Evolutionary conservation across 208 protist genomes (phyloP).

Genomic region (Zelonia costaricensis): DNA sequence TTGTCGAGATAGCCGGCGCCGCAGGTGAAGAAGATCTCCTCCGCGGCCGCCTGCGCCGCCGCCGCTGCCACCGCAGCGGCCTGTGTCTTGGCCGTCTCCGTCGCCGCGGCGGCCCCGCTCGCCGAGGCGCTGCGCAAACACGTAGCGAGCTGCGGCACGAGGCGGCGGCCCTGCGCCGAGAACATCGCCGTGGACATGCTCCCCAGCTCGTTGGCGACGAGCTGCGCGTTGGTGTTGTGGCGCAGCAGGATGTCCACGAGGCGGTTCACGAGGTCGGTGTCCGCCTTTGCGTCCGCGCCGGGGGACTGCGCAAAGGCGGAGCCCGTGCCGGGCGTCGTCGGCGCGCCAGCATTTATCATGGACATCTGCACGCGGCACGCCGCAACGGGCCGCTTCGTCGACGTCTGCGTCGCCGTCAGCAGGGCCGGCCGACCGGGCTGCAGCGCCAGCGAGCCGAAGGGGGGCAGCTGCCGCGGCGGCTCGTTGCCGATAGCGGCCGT

Average conservation of each 20-base stretch:
- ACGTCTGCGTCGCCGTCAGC: constrained; percentile 44
- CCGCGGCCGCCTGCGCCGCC: not conserved
- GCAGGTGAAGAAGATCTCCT: constrained; percentile 67
- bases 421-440: constrained; percentile 25
- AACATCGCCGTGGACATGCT: constrained; percentile 22
- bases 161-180: constrained; percentile 43
- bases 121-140: constrained; percentile 39
- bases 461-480: constrained; percentile 42
- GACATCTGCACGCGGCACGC: constrained; percentile 45
- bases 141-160: constrained; percentile 56
- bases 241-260: constrained; percentile 73
- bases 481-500: constrained; percentile 51
- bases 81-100: constrained; percentile 3
- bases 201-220: constrained; percentile 48
- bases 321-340: not conserved
- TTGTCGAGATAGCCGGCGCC: constrained; percentile 59
- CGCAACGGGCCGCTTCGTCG: constrained; percentile 40
- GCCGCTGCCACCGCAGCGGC: constrained; percentile 6
- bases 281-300: constrained; percentile 20
- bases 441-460: constrained; percentile 42
- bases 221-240: constrained; percentile 35
- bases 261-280: constrained; percentile 54
- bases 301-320: constrained; percentile 6
- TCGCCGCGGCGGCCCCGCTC: constrained; percentile 19
- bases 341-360: not conserved